Conservation (phyloP, 2,329 filamentous ascomycete genomes). For the Pseudocercospora eumusae region DNA sequence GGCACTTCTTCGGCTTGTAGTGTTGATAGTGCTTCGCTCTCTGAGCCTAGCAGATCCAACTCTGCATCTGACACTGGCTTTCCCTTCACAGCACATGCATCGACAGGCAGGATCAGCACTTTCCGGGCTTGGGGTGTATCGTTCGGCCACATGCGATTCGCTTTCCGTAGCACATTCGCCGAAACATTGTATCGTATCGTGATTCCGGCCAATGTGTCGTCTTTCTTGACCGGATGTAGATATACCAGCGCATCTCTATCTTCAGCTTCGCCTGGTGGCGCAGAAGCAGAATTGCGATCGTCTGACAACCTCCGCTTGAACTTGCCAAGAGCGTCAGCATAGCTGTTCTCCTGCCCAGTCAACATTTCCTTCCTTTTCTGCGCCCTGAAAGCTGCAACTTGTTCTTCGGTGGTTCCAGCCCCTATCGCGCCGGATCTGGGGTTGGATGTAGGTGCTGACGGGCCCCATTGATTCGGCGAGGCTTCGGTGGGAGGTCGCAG, state of each 20-base stretch:
- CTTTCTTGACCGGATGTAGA: slow-evolving; percentile 77
- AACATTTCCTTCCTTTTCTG: slow-evolving; percentile 54
- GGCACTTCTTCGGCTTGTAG: slow-evolving; percentile 43
- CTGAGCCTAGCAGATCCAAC: slow-evolving; percentile 37
- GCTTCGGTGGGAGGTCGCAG: slow-evolving; percentile 38
- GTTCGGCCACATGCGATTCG: slow-evolving; percentile 92
- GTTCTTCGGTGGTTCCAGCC: slow-evolving; percentile 49
- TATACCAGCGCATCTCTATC: slow-evolving; percentile 81
- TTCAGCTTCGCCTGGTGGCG: slow-evolving; percentile 58
- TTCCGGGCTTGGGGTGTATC: slow-evolving; percentile 85
- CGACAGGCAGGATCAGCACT: slow-evolving; percentile 80
- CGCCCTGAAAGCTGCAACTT: slow-evolving; percentile 50
- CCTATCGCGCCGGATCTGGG: slow-evolving; percentile 45
- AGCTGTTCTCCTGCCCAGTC: slow-evolving; percentile 41
- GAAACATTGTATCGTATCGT: slow-evolving; percentile 88
- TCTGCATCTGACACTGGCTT: slow-evolving; percentile 50
- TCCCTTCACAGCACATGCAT: slow-evolving; percentile 83
- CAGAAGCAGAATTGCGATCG: slow-evolving; percentile 54
- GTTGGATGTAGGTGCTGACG: slow-evolving; percentile 39
- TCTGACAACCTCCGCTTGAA: slow-evolving; percentile 70
- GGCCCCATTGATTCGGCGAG: slow-evolving; percentile 53
- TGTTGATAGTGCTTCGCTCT: slow-evolving; percentile 36
- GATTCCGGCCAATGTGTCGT: slow-evolving; percentile 87
- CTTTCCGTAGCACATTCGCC: slow-evolving; percentile 76
- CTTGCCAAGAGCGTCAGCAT: slow-evolving; percentile 49